A percentile compares a stretch with the other conserved stretches of the same genome.
These are phyloP conservation scores for Penicillium mononematosum DNA, from an alignment of 495 filamentous ascomycete genomes.

Conservation along the genomic window DNA sequence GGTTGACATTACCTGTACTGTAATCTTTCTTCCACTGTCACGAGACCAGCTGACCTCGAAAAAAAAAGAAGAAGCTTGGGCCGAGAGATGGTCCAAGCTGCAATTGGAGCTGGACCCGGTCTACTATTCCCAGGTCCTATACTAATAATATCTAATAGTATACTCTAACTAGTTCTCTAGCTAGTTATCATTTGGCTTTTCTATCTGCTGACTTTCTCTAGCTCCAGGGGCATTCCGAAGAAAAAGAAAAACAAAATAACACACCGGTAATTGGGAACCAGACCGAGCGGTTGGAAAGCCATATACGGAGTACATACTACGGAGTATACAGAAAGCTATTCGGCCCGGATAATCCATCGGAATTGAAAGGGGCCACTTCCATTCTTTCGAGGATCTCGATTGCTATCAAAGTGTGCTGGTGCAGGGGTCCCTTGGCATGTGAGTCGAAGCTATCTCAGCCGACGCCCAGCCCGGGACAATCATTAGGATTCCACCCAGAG, in stretches of 20 bases:
- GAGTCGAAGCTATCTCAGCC: conserved; percentile 24
- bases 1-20: conserved; percentile 10
- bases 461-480: conserved; percentile 21
- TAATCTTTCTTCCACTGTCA: not conserved
- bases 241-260: not conserved
- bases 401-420: conserved; percentile 1
- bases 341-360: conserved; percentile 4
- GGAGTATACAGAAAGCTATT: not conserved
- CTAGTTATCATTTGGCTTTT: no score
- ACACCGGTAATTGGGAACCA: conserved; percentile 4
- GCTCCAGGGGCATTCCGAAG: not conserved
- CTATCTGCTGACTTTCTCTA: not conserved
- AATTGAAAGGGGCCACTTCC: conserved; percentile 3
- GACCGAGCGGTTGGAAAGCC: not conserved
- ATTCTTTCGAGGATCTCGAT: not conserved
- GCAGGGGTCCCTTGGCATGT: conserved; percentile 32
- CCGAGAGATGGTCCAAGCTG: conserved; percentile 11
- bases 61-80: conserved; percentile 23
- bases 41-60: conserved; percentile 25
- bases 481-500: conserved; percentile 24
- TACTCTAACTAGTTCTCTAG: no score
- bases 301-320: not conserved
- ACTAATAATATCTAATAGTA: not conserved
- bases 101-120: conserved; percentile 4
- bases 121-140: not conserved